Base-by-base conservation (phyloP, 1,284 basidiomycete genomes). In the Xerocomus amazonicus region DNA sequence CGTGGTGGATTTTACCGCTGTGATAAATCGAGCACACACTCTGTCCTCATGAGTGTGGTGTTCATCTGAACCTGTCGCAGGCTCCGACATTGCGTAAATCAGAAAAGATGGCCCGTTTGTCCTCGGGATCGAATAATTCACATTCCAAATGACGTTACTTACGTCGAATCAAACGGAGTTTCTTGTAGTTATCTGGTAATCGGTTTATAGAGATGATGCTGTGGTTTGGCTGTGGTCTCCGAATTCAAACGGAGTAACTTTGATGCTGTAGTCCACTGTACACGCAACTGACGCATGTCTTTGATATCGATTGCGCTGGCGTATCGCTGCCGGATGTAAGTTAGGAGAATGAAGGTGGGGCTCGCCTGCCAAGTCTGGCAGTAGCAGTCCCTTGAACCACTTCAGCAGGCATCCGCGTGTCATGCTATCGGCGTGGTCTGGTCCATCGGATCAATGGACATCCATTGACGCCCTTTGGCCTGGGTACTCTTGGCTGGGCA, bases 371-470 rank as follows among this genome's bases (percentile, higher is more conserved):
- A 28, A 39, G 41, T 45, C 16, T 49, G 37, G 37, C 31, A 32
- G 43, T 19, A 45, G 16, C 29, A 37, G 47, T 34, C 35, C 44
- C 43, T 40, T 37, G 39, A 48, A 35, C 23, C 32, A 26, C 17
- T 40, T 51, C 43, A 37, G 60, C 61, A 59, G 48, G 62, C 9
- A 48, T 27, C 39, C 56, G 48, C 63, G 45, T 66, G 61, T 49
- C 48, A 50, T 52, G 38, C 42, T 35, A 47, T 36, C 43, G 52
- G 47, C 43, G 41, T 41, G 31, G 45, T 14, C 41, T 29, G 39
- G 38, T 40, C 33, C 31, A 47, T 50, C 47, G 47, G 43, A 62
- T 44, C 45, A 29, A 17, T 46, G 23, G 43, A 6, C 39, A 38
- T 29, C 16, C 26, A 39, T 35, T 34, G 28, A 47, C 50, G 17